These are phyloP conservation scores for Candida yuanshanica DNA, from an alignment of 805 yeast genomes.

Conservation along the genomic window DNA sequence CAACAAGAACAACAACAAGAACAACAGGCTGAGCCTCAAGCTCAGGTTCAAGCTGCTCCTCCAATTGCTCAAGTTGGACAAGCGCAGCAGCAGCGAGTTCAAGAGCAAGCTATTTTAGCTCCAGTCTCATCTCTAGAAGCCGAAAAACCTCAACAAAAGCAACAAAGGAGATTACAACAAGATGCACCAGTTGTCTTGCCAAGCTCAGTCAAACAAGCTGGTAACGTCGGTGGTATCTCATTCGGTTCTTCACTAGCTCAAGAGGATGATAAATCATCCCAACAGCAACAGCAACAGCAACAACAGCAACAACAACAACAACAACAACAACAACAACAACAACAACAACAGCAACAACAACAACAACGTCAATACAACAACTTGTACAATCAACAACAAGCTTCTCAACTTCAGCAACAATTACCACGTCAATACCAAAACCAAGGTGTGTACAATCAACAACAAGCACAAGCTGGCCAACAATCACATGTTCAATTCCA, in stretches of 20 bases:
- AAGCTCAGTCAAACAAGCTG: conserved; percentile 27
- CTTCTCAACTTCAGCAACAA: conserved; percentile 9
- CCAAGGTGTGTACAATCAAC: conserved; percentile 3
- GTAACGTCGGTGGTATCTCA: conserved; percentile 49
- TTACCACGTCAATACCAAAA: conserved; percentile 8
- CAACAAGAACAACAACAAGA: conserved; percentile 7
- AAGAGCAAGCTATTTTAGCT: conserved; percentile 11
- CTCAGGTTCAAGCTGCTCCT: conserved; percentile 19
- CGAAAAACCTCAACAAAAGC: conserved; percentile 23
- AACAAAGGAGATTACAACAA: conserved; percentile 33
- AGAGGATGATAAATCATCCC: conserved; percentile 24
- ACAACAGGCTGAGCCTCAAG: conserved; percentile 8
- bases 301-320: conserved; percentile 5
- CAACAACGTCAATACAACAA: conserved; percentile 13
- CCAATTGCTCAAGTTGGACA: conserved; percentile 5
- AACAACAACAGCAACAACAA: conserved; percentile 12
- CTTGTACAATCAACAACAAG: conserved; percentile 10
- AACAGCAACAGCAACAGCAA: conserved; percentile 18
- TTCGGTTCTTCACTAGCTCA: conserved; percentile 54
- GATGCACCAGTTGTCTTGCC: conserved; percentile 50
- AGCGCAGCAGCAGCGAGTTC: conserved; percentile 3
- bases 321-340: conserved; percentile 16
- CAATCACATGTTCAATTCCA: conserved; percentile 13
- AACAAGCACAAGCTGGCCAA: conserved; percentile 15
- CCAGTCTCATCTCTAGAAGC: conserved; percentile 17